Evolutionary conservation across 352 stramenopile genomes (phyloP), one percentile per base, ranked within the genome.

Genomic region (Peronospora destructor): DNA sequence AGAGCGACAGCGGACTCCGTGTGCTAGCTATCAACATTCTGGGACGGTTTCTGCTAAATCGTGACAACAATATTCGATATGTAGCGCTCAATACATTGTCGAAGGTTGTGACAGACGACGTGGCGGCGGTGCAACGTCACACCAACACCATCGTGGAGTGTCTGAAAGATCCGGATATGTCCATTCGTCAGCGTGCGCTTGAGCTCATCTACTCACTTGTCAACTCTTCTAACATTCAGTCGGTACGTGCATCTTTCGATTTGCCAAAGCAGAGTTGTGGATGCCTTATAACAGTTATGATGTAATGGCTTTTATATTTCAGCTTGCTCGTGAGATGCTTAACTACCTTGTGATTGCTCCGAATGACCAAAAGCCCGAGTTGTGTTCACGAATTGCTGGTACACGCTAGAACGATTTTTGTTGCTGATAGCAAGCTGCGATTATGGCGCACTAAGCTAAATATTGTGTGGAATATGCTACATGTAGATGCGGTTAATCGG

Each of bases 41-140:
- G 19, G 97, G 97, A 41, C 87, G 96, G 29, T 99, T 99, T 62
- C 59, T 99, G 40, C 79, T 98, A 9, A 98, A 99, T 69, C 89
- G 95, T 11, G 97, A 99, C 81, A 99, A 99, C 73, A 99, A 99
- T 69, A 99, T 99, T 70, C 92, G 97, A 16, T 99, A 99, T 63
- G 96, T 99, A 28, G 97, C 96, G 25, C 77, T 99, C 16, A 98
- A 98, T 56, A 98, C 95, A 23, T 76, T 99, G 1, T 91, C 84
- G 30, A 94, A 95, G 63, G 89, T 94, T 16, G 77, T 94, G 30
- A 71, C 78, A 1, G 87, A 94, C 34, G 88, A 97, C 60, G 70
- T 88, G n/a, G 73, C 85, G 8, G 95, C 95, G 8, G 87, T 99
- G 40, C 95, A 99, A 67, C 91, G 96, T 44, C 96, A 99, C 81